Base-by-base conservation (phyloP, 495 filamentous ascomycete genomes). In the Podospora tetraspora region DNA sequence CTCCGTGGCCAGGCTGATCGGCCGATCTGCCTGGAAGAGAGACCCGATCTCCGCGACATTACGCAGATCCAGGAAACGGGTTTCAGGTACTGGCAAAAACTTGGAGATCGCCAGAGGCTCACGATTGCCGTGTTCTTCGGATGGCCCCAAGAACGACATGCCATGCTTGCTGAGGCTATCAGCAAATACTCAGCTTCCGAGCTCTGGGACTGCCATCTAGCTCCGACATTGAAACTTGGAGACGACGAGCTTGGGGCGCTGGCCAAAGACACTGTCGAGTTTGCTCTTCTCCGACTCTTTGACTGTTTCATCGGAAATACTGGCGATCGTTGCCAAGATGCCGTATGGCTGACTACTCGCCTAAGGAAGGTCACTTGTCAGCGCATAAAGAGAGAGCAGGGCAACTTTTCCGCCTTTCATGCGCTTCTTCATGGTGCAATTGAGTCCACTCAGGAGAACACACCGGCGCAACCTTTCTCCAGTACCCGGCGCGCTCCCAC, bases 51-150 rank as follows among this genome's bases (percentile, higher is more conserved):
- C 5, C 29, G 3, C 19, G 56, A 66, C 34, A 13, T 29, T 21
- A 37, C 22, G 64, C 70, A 27, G 11, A 75, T 79, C 61, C 67
- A 32, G 7, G 43, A 74, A 12, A 57, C 63, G 4, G 76, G 76
- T 12, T 4, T 34, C 3, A 27, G 66, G 10, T 62, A 72, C 52
- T 79, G 77, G 77, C 60, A 66, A 22, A 59, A 63, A 11, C 23
- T 30, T 22, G 21, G 30, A 16, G 77, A 79, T 62, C 9, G 57
- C 5, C 59, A 75, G 10, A 74, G 77, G 19, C 69, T 79, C 12
- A 61, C 76, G 11, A 63, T 74, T 62, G 69, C 71, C 9, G 61
- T 72, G 2, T 43, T 79, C 3, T 73, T 25, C 32, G 57, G 52
- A 21, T 71, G 63, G 72, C 57, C 57, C 22, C 8, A n/a, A 23